Percentiles rank a stretch among this genome's conserved stretches.
These are phyloP conservation scores for Hygrophoropsis aurantiaca DNA, from an alignment of 768 basidiomycete species.

Conservation along the genomic window DNA sequence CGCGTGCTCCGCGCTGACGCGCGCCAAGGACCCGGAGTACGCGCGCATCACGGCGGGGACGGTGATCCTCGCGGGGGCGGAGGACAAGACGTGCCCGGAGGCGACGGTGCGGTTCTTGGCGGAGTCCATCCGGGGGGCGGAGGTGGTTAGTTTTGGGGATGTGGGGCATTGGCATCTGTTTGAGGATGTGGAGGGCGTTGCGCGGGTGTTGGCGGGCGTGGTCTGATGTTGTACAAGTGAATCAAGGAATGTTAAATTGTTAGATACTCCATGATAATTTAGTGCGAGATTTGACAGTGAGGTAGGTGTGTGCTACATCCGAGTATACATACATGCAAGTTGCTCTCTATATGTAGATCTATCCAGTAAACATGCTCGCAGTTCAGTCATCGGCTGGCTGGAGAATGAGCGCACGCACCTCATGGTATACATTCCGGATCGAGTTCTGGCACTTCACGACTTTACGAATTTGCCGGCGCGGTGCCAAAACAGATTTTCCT, in stretches of 20 bases:
- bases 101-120: neutral
- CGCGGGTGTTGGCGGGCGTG: neutral
- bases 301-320: too few species aligned
- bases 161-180: neutral
- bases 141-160: neutral
- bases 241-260: too few species aligned
- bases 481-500: conserved; percentile 64
- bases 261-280: too few species aligned
- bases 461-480: conserved; percentile 58
- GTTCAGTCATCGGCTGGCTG: too few species aligned
- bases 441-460: conserved; percentile 8
- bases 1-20: neutral
- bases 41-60: neutral
- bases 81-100: neutral
- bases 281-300: too few species aligned
- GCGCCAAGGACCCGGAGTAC: neutral
- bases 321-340: too few species aligned
- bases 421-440: too few species aligned
- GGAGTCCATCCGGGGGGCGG: neutral
- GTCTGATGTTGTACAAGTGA: neutral
- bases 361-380: too few species aligned
- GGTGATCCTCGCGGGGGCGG: neutral
- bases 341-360: too few species aligned
- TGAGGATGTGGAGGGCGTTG: neutral
- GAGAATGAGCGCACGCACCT: too few species aligned